Percentiles rank a stretch among this genome's conserved stretches.
Evolutionary conservation across 257 asterid species (phyloP).

Genomic region (Plectranthus barbatus): DNA sequence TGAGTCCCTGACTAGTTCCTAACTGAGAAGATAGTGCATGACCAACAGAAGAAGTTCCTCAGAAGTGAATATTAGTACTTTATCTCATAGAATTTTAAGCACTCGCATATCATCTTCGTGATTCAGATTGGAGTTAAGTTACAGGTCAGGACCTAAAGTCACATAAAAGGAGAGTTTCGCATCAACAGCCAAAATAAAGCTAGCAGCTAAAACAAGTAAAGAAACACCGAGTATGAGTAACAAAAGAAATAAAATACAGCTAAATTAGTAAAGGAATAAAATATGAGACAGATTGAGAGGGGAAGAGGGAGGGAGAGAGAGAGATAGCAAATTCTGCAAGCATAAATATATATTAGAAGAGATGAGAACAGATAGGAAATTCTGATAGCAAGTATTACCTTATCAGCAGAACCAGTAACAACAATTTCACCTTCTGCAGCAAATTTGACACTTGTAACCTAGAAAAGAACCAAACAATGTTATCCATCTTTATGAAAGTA

Average conservation of each 20-base stretch:
- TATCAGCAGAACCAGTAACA: conserved; percentile 87
- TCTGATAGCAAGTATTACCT: conserved; percentile 33
- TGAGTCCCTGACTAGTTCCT: no score
- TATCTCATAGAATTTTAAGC: not conserved
- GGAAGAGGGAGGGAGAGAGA: not conserved
- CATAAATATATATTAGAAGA: not conserved
- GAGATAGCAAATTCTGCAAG: not conserved
- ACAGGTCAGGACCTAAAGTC: not conserved
- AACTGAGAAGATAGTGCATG: not conserved
- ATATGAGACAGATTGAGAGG: no score
- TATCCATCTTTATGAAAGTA: conserved; percentile 8
- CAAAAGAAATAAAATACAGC: not conserved
- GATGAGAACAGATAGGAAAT: not conserved
- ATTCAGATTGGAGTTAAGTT: not conserved
- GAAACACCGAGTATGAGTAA: not conserved
- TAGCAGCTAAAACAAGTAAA: not conserved
- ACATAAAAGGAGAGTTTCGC: not conserved
- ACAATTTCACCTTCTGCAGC: conserved; percentile 70
- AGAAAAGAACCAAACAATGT: not conserved
- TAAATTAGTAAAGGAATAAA: not conserved
- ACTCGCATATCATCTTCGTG: not conserved
- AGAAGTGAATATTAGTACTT: not conserved
- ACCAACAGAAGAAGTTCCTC: not conserved
- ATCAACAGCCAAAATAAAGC: not conserved
- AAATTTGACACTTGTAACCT: conserved; percentile 88